phyloP scores from a whole-genome alignment of 371 early-diverging fungal species.

The Lichtheimia corymbifera region DNA sequence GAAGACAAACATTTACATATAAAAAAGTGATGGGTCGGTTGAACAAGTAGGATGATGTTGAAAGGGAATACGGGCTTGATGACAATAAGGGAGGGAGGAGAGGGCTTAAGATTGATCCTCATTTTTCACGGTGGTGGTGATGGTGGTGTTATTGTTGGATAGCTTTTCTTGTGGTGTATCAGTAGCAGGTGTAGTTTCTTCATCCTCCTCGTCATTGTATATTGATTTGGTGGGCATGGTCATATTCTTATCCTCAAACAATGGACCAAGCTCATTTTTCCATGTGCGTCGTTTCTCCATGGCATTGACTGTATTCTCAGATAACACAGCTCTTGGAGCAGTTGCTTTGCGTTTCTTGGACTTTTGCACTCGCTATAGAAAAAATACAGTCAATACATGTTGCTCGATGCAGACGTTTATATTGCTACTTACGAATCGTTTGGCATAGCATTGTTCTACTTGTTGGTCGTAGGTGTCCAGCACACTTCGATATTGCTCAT shows the following conservation, averaged over 20 bases:
- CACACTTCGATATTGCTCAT: slow-evolving; percentile 85
- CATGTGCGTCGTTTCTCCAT: slow-evolving; percentile 58
- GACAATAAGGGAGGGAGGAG: not conserved
- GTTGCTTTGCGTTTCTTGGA: slow-evolving; percentile 74
- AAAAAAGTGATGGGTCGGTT: not conserved
- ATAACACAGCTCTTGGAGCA: slow-evolving; percentile 53
- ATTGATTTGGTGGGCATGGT: slow-evolving; percentile 41
- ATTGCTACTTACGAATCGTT: slow-evolving; percentile 71
- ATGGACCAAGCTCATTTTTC: slow-evolving; percentile 40
- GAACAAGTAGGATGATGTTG: not conserved
- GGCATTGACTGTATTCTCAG: slow-evolving; percentile 52
- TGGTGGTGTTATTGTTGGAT: not conserved
- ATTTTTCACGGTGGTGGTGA: not conserved
- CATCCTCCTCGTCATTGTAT: slow-evolving; percentile 20
- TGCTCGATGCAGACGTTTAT: not conserved
- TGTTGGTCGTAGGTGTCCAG: slow-evolving; percentile 87
- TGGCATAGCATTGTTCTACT: slow-evolving; percentile 82
- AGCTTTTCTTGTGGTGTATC: not conserved
- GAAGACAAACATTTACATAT: not conserved
- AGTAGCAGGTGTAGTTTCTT: not conserved
- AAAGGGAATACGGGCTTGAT: not conserved
- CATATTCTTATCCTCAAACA: slow-evolving; percentile 42
- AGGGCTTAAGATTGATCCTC: not conserved
- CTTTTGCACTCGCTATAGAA: slow-evolving; percentile 61
- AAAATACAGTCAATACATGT: not conserved